Evolutionary conservation across 1,139 yeast species (phyloP), one percentile per base, ranked within the genome.

Genomic region (Zygosaccharomyces pseudobailii): DNA sequence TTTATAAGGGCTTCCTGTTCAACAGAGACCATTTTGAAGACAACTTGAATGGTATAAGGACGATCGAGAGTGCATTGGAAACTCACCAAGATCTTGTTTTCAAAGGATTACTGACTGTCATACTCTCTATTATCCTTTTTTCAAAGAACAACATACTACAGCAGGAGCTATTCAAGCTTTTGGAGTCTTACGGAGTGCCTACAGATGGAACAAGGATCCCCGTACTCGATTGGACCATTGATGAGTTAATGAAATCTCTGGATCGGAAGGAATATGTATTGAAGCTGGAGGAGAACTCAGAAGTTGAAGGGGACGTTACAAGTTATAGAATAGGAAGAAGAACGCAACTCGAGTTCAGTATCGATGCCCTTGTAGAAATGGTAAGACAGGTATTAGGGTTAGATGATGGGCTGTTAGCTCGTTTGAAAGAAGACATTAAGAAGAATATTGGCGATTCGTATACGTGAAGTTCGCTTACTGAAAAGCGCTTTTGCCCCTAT

Each of bases 101-200:
- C 33, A 58, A 57, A 36, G 68, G 68, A 1, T 42, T 63, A 3
- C 43, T 57, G 4, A 49, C 54, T 23, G 49, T 62, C 3, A 42
- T 55, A 0, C 36, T 63, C 3, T 52, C 59, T 35, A 43, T 59
- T 3, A 51, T 61, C 8, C 43, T 61, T 2, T 55, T 63, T 33
- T 61, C 66, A 9, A 61, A 57, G 40, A 63, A 64, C 48, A 57
- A 56, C 35, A 49, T 60, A 30, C 43, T 63, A 6, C 58, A 60
- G 22, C 50, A 56, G 22, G 68, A 64, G 45, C 45, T 64, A 10
- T 23, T 47, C 9, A 42, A 46, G 5, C 42, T 50, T 19, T 36
- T 63, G 27, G 46, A 40, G n/a, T 44, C 45, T 9, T 64, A 61
- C 47, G 68, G 67, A 7, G 51, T 64, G 7, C 61, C 65, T 4